phyloP scores from a whole-genome alignment of 371 early-diverging fungal genomes.

The Mucor saturninus region DNA sequence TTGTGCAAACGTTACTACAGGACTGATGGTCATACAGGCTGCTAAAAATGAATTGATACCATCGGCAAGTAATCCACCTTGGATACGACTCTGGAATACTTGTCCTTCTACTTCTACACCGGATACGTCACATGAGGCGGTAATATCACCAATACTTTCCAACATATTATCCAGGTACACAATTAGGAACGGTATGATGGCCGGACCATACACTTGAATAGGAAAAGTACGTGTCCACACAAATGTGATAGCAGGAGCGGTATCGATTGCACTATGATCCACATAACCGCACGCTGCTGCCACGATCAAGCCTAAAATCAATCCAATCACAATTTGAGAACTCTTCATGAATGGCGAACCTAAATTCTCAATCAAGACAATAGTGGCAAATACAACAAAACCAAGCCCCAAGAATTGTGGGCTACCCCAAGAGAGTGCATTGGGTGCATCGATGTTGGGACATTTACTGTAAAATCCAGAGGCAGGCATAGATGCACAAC shows the following conservation, averaged over 20 bases:
- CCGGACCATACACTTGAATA: slow-evolving; percentile 65
- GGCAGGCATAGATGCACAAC: slow-evolving; percentile 44
- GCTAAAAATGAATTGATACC: slow-evolving; percentile 61
- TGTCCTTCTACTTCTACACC: slow-evolving; percentile 67
- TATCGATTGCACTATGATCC: slow-evolving; percentile 45
- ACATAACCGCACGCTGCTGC: slow-evolving; percentile 66
- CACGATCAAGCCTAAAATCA: slow-evolving; percentile 65
- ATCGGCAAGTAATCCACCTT: slow-evolving; percentile 70
- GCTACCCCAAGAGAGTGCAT: slow-evolving; percentile 66
- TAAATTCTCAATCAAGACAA: slow-evolving; percentile 65
- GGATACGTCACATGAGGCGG: slow-evolving; percentile 69
- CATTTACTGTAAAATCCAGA: slow-evolving; percentile 61
- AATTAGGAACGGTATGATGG: slow-evolving; percentile 66
- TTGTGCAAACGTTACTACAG: slow-evolving; percentile 67
- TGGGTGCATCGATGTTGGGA: slow-evolving; percentile 59
- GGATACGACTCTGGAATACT: slow-evolving; percentile 61
- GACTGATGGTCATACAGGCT: slow-evolving; percentile 62
- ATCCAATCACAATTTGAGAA: slow-evolving; percentile 63
- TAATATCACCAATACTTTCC: slow-evolving; percentile 67
- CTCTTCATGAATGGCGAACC: slow-evolving; percentile 73
- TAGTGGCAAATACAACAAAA: slow-evolving; percentile 61
- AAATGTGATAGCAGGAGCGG: slow-evolving; percentile 64
- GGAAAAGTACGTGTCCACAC: slow-evolving; percentile 64
- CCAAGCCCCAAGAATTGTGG: slow-evolving; percentile 68
- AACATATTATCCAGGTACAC: slow-evolving; percentile 61